Percentiles rank a stretch among this genome's conserved stretches.
These are phyloP conservation scores for Phylloporus sp. DNA, from an alignment of 768 basidiomycete species.

Conservation along the genomic window DNA sequence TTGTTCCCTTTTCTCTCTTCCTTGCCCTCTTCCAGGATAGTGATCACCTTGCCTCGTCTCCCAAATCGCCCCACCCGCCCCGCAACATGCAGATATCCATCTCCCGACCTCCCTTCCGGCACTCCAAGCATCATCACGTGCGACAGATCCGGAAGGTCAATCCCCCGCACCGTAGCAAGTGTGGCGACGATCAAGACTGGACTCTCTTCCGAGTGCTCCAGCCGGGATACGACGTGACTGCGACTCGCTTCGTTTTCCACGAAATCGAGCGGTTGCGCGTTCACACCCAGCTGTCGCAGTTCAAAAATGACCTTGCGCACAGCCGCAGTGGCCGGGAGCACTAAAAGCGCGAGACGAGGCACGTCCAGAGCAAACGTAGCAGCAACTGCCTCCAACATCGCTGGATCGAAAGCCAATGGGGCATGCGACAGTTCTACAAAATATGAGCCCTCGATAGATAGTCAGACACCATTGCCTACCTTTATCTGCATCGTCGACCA, in stretches of 20 bases:
- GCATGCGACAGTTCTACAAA: conserved; percentile 41
- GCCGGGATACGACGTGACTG: conserved; percentile 38
- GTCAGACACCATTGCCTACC: conserved; percentile 12
- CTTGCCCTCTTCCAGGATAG: too few relatives aligned
- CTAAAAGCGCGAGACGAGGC: conserved; percentile 59
- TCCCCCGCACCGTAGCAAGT: conserved; percentile 62
- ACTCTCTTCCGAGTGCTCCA: conserved; percentile 36
- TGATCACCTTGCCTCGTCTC: conserved; percentile 58
- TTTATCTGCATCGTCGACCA: conserved; percentile 18
- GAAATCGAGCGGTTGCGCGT: conserved; percentile 60
- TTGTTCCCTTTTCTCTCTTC: too few relatives aligned
- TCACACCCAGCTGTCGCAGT: conserved; percentile 57
- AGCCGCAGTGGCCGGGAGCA: conserved; percentile 56
- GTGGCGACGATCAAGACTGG: conserved; percentile 67
- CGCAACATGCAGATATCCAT: conserved; percentile 63
- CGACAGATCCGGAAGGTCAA: conserved; percentile 65
- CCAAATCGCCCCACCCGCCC: conserved; percentile 77
- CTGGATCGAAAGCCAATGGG: conserved; percentile 50
- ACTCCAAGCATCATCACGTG: conserved; percentile 74
- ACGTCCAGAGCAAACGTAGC: conserved; percentile 70
- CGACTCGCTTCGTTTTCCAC: conserved; percentile 39
- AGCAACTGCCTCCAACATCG: conserved; percentile 62
- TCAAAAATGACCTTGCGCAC: conserved; percentile 62
- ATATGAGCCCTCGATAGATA: conserved; percentile 5
- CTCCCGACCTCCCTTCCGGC: conserved; percentile 46